These are phyloP conservation scores for Jamesozyma rosinii DNA, from an alignment of 805 yeast species.

Conservation along the genomic window DNA sequence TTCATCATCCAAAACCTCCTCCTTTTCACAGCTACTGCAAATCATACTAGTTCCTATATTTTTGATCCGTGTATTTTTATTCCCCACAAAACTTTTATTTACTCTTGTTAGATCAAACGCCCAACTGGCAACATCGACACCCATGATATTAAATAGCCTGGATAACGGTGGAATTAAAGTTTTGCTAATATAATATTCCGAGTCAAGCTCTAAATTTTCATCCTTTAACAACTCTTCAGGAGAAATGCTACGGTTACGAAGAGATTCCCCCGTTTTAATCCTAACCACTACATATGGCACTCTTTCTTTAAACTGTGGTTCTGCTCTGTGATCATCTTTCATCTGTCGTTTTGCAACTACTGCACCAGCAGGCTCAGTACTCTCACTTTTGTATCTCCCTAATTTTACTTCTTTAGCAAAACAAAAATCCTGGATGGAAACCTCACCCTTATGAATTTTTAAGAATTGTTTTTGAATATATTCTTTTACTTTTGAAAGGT, in stretches of 20 bases:
- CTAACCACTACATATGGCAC: slow-evolving; percentile 77
- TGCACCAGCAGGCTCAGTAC: slow-evolving; percentile 86
- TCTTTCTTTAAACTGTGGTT: slow-evolving; percentile 82
- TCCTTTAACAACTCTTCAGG: slow-evolving; percentile 61
- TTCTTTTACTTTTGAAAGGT: slow-evolving; percentile 58
- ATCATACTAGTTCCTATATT: slow-evolving; percentile 7
- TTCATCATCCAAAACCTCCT: slow-evolving; percentile 23
- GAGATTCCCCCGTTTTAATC: slow-evolving; percentile 44
- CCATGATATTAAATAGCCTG: slow-evolving; percentile 70
- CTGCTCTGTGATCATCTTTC: slow-evolving; percentile 57
- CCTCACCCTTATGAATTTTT: slow-evolving; percentile 52
- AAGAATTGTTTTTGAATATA: slow-evolving; percentile 59
- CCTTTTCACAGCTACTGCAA: slow-evolving; percentile 33
- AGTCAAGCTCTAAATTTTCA: slow-evolving; percentile 46
- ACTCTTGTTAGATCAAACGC: slow-evolving; percentile 53
- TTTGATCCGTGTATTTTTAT: slow-evolving; percentile 4
- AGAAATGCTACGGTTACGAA: slow-evolving; percentile 69
- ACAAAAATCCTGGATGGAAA: slow-evolving; percentile 73
- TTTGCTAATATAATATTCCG: slow-evolving; percentile 76
- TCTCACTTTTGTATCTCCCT: slow-evolving; percentile 70
- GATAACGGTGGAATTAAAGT: slow-evolving; percentile 86
- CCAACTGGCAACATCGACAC: slow-evolving; percentile 76
- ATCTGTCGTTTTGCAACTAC: slow-evolving; percentile 57
- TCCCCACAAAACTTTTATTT: slow-evolving; percentile 2
- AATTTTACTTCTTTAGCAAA: slow-evolving; percentile 84